Percentiles rank a stretch among this genome's conserved stretches.
Conservation (phyloP, 306 rosid species). For the Medicago truncatula region DNA sequence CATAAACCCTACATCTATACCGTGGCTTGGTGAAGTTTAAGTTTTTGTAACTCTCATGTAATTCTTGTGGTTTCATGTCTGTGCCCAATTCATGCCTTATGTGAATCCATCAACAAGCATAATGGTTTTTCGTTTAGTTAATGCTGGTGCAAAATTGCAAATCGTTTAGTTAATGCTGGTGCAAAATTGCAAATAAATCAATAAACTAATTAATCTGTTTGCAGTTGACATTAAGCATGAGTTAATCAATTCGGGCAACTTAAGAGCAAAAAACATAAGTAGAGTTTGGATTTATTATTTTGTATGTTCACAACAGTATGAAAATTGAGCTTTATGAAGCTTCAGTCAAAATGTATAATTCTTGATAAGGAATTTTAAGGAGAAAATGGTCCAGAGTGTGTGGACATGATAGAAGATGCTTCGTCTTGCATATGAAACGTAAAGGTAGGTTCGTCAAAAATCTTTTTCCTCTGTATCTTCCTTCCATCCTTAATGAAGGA, state of each 20-base stretch:
- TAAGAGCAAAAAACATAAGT: conserved; percentile 34
- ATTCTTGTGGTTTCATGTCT: conserved; percentile 13
- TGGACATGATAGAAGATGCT: conserved; percentile 66
- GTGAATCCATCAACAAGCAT: conserved; percentile 13
- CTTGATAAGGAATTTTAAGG: conserved; percentile 48
- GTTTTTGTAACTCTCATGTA: background rate
- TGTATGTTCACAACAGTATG: conserved; percentile 34
- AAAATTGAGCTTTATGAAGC: conserved; percentile 37
- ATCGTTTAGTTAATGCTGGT: conserved; percentile 16
- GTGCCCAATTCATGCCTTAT: background rate
- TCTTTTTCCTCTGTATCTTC: conserved; percentile 52
- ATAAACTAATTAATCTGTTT: conserved; percentile 35
- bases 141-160: conserved; percentile 10
- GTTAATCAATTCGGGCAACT: conserved; percentile 27
- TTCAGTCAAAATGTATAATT: conserved; percentile 38
- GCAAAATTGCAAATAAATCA: conserved; percentile 28
- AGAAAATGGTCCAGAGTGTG: conserved; percentile 69
- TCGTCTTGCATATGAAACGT: conserved; percentile 60
- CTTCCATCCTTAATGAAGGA: conserved; percentile 62
- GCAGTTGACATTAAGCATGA: conserved; percentile 29
- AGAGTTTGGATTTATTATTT: conserved; percentile 42
- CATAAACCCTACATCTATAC: background rate
- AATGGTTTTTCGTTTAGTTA: conserved; percentile 15
- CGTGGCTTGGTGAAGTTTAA: background rate
- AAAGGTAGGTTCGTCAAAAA: conserved; percentile 50